Evolutionary conservation across 352 stramenopile genomes (phyloP).

Genomic region (Phytophthora pistaciae): DNA sequence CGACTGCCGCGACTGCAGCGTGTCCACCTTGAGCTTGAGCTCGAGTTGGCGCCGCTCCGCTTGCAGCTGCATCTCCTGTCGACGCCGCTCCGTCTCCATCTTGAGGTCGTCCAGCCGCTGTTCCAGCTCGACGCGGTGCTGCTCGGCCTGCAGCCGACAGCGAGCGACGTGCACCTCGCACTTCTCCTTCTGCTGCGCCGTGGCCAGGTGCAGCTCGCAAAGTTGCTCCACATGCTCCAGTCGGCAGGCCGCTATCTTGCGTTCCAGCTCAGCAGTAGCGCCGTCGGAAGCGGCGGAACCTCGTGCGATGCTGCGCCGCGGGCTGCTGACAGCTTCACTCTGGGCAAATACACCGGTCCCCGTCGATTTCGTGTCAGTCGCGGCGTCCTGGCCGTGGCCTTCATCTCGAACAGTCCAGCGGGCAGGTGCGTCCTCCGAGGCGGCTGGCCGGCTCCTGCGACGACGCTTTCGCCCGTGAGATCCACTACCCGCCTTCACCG

Average conservation of each 20-base stretch:
- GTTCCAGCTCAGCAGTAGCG: background rate
- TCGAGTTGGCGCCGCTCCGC: background rate
- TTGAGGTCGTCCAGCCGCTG: background rate
- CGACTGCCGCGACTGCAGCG: background rate
- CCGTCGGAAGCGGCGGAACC: background rate
- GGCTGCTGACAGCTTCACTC: too few species aligned
- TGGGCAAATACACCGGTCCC: background rate
- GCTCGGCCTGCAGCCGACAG: background rate
- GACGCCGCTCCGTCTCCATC: background rate
- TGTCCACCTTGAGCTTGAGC: background rate
- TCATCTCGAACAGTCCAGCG: background rate
- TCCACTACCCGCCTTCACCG: too few species aligned
- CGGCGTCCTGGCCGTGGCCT: background rate
- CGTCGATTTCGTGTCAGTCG: background rate
- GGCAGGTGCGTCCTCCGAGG: background rate
- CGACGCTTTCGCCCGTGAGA: background rate
- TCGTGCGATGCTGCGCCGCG: background rate
- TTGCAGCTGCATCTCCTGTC: background rate
- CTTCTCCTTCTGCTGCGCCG: background rate
- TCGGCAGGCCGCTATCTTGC: background rate
- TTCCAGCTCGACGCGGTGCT: background rate
- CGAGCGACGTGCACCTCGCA: background rate
- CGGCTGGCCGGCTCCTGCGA: background rate
- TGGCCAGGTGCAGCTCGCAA: background rate
- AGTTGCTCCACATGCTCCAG: background rate